Percentiles rank a stretch among this genome's conserved stretches.
phyloP scores from a whole-genome alignment of 1,284 basidiomycete genomes.

The Pholiota adiposa region DNA sequence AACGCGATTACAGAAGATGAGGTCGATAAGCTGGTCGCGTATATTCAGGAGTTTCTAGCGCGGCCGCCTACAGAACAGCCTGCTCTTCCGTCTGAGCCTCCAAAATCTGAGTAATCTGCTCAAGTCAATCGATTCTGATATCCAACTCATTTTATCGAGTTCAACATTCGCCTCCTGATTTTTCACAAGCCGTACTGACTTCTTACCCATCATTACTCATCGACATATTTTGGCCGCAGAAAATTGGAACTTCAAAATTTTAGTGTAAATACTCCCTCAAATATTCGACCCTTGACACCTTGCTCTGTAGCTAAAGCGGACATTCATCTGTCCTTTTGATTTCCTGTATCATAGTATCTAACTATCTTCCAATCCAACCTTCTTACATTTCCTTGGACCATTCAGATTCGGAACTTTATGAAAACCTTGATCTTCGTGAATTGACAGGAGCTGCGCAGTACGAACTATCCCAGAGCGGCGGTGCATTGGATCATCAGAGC shows the following conservation, averaged over 20 bases:
- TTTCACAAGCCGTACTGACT: not conserved
- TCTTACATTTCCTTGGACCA: too few relatives aligned
- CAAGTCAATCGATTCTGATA: not conserved
- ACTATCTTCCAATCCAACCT: not conserved
- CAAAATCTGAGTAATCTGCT: constrained; percentile 3
- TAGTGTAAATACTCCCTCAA: too few relatives aligned
- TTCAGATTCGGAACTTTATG: too few relatives aligned
- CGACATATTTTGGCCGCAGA: too few relatives aligned
- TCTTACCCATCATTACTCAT: too few relatives aligned
- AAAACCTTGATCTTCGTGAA: too few relatives aligned
- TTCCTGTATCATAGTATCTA: constrained; percentile 2
- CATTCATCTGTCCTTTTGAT: constrained; percentile 6
- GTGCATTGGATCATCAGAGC: not conserved
- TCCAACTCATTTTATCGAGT: not conserved
- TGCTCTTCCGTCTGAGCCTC: constrained; percentile 23
- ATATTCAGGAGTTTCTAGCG: constrained; percentile 60
- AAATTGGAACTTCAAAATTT: too few relatives aligned
- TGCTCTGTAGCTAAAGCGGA: constrained; percentile 3
- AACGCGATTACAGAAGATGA: constrained; percentile 92
- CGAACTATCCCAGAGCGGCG: not conserved
- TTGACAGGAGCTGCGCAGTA: too few relatives aligned
- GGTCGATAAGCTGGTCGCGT: constrained; percentile 61
- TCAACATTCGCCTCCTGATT: not conserved
- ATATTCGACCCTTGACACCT: not conserved
- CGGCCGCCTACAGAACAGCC: constrained; percentile 24